Evolutionary conservation across 2,329 filamentous ascomycete species (phyloP).

Genomic region (Hypomyces perniciosus): DNA sequence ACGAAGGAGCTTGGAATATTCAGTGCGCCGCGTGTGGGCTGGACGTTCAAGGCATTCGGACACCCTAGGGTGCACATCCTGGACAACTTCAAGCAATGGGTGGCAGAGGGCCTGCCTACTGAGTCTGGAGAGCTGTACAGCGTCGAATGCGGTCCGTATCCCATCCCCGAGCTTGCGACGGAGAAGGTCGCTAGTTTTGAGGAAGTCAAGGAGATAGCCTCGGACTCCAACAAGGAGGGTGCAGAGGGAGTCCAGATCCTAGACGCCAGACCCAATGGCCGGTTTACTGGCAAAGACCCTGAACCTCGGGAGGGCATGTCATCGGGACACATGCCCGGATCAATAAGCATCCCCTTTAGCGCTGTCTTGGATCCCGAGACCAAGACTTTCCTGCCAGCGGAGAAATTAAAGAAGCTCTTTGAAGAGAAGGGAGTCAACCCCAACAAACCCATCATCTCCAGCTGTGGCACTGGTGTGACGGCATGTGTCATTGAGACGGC

Average conservation of each 20-base stretch:
- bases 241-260: conserved; percentile 79
- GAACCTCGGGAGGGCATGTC: conserved; percentile 82
- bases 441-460: conserved; percentile 74
- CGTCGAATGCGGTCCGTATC: conserved; percentile 59
- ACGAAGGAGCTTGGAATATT: conserved; percentile 88
- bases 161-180: conserved; percentile 54
- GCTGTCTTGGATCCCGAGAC: conserved; percentile 75
- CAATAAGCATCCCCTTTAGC: conserved; percentile 74
- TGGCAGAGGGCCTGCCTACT: conserved; percentile 72
- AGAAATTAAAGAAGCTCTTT: conserved; percentile 71
- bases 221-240: conserved; percentile 75
- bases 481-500: conserved; percentile 87
- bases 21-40: conserved; percentile 85
- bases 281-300: conserved; percentile 76
- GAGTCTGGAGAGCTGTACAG: conserved; percentile 72
- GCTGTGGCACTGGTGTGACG: conserved; percentile 90
- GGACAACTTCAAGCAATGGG: conserved; percentile 95
- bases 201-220: conserved; percentile 70
- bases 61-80: conserved; percentile 83
- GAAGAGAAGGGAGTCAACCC: conserved; percentile 73
- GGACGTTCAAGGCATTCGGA: conserved; percentile 88
- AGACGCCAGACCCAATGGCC: conserved; percentile 73
- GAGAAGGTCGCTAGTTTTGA: conserved; percentile 73
- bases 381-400: conserved; percentile 69
- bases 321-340: conserved; percentile 87